Conservation (phyloP, 225 moss, liverwort and hornwort species). For the Pseudoscleropodium purum region DNA sequence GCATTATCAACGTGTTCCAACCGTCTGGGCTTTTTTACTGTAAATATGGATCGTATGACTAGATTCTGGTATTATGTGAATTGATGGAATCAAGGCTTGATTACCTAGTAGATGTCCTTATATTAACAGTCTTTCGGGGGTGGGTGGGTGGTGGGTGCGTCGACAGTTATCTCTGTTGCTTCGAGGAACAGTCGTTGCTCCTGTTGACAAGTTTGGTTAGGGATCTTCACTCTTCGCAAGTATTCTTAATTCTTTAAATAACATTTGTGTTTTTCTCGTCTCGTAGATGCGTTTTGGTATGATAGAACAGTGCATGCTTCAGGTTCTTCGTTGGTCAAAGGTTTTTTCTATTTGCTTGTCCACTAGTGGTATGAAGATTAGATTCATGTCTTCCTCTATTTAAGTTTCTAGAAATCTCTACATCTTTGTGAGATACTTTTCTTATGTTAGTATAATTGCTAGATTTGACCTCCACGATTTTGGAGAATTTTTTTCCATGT, state of each 20-base stretch:
- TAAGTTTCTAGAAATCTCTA: not conserved
- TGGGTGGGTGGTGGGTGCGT: not conserved
- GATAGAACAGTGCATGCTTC: not conserved
- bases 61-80: not conserved
- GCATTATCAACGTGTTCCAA: not conserved
- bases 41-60: not conserved
- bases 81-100: not conserved
- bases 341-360: not conserved
- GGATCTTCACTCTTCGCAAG: not conserved
- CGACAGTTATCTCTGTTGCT: constrained; percentile 79
- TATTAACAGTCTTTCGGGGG: not conserved
- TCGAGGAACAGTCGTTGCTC: constrained; percentile 93
- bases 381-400: not conserved
- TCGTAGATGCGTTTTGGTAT: not conserved
- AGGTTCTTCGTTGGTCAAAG: not conserved
- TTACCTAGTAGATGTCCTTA: not conserved
- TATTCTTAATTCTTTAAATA: not conserved
- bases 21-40: not conserved
- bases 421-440: not conserved
- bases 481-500: not conserved
- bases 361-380: not conserved
- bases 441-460: not conserved
- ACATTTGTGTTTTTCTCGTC: not conserved
- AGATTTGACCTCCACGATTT: not conserved
- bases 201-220: constrained; percentile 94